These are phyloP conservation scores for Pseudocercospora crystallina DNA, from an alignment of 2,329 filamentous ascomycete species.

Conservation along the genomic window DNA sequence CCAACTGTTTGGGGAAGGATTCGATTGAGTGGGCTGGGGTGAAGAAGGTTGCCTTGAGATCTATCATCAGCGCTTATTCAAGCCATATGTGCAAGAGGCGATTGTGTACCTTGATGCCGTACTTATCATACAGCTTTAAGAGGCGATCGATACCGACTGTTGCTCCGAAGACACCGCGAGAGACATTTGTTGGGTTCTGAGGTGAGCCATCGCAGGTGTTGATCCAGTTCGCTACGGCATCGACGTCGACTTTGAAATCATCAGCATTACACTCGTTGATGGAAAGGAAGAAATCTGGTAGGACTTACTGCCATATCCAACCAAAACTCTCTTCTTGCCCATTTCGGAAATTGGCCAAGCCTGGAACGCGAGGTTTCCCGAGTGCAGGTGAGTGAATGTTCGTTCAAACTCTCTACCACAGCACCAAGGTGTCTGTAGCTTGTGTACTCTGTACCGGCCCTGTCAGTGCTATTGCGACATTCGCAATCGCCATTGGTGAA, in stretches of 20 bases:
- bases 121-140: slow-evolving; percentile 42
- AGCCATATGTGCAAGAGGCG: too few relatives aligned
- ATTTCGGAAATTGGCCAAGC: slow-evolving; percentile 7
- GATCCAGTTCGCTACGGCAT: slow-evolving; percentile 40
- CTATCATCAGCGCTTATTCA: too few relatives aligned
- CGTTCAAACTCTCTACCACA: too few relatives aligned
- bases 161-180: slow-evolving; percentile 42
- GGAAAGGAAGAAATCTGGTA: too few relatives aligned
- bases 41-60: slow-evolving; percentile 43
- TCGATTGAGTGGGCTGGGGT: slow-evolving; percentile 46
- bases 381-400: too few relatives aligned
- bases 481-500: too few relatives aligned
- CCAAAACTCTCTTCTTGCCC: slow-evolving; percentile 39
- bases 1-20: slow-evolving; percentile 50
- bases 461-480: too few relatives aligned
- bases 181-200: slow-evolving; percentile 39
- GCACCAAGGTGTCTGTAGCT: too few relatives aligned
- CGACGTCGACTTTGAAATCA: slow-evolving; percentile 37
- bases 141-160: slow-evolving; percentile 43
- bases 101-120: too few relatives aligned
- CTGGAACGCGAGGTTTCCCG: too few relatives aligned
- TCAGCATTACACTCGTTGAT: too few relatives aligned
- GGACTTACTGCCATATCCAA: slow-evolving; percentile 36
- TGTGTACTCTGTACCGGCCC: too few relatives aligned
- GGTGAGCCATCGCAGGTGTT: slow-evolving; percentile 35